These are phyloP conservation scores for Jackrogersella multiformis DNA, from an alignment of 495 filamentous ascomycete genomes.

Conservation along the genomic window DNA sequence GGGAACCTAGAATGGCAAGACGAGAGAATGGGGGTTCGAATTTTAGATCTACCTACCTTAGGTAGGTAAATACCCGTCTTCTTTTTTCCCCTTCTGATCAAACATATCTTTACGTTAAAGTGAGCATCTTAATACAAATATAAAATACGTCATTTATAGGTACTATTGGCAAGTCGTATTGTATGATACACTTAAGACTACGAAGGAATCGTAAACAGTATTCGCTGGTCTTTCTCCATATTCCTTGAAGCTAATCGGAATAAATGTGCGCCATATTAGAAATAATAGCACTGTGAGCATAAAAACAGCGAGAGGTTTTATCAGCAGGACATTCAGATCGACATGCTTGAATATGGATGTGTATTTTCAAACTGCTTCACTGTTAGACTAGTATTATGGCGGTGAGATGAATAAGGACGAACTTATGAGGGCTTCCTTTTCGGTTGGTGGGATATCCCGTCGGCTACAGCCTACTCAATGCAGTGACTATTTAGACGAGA, in stretches of 20 bases:
- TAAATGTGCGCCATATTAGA: background rate
- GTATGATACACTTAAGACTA: background rate
- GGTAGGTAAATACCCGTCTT: no score
- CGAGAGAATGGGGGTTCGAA: no score
- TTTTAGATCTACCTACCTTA: no score
- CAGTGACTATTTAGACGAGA: conserved; percentile 14
- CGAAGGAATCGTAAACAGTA: background rate
- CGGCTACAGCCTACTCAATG: conserved; percentile 10
- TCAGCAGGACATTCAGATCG: conserved; percentile 5
- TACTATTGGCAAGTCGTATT: background rate
- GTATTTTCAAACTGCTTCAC: conserved; percentile 1
- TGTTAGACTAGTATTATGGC: background rate
- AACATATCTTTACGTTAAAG: no score
- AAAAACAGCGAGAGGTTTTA: background rate
- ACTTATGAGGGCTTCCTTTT: background rate
- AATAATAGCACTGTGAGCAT: no score
- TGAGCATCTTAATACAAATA: no score
- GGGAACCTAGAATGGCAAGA: conserved; percentile 3
- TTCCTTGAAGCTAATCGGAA: background rate
- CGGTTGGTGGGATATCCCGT: conserved; percentile 12
- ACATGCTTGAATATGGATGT: background rate
- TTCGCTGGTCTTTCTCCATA: background rate
- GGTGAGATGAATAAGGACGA: background rate
- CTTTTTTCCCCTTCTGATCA: no score
- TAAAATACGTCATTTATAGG: no score